Percentiles rank a stretch among this genome's conserved stretches.
These are phyloP conservation scores for Stellera chamaejasme DNA, from an alignment of 345 rosid species.

Conservation along the genomic window DNA sequence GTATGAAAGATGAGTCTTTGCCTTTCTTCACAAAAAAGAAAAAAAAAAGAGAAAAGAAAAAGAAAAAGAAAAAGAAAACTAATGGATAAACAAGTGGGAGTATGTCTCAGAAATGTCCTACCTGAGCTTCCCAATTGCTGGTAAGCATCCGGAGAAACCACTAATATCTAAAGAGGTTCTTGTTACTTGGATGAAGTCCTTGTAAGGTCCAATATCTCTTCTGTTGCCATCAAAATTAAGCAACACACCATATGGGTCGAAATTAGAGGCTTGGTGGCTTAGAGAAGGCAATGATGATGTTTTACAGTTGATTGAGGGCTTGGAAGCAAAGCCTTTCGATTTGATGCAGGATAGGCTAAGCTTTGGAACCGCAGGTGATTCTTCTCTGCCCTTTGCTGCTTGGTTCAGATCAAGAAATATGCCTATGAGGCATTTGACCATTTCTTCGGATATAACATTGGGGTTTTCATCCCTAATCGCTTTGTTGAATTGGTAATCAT, in stretches of 20 bases:
- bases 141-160: constrained; percentile 30
- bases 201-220: constrained; percentile 78
- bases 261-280: constrained; percentile 33
- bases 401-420: constrained; percentile 63
- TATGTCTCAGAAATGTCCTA: constrained; percentile 7
- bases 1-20: not conserved
- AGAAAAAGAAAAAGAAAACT: not conserved
- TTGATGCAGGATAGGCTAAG: constrained; percentile 42
- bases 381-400: constrained; percentile 29
- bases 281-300: constrained; percentile 13
- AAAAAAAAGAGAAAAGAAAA: too few relatives aligned
- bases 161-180: constrained; percentile 43
- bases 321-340: constrained; percentile 29
- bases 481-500: constrained; percentile 19
- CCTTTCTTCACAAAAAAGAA: not conserved
- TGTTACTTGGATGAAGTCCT: constrained; percentile 62
- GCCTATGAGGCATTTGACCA: constrained; percentile 56
- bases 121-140: constrained; percentile 50
- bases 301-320: constrained; percentile 27
- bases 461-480: constrained; percentile 45
- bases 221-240: constrained; percentile 40
- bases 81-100: not conserved
- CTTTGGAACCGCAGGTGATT: constrained; percentile 38
- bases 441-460: constrained; percentile 66
- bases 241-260: constrained; percentile 61